phyloP scores from a whole-genome alignment of 371 early-diverging fungal species.

The Rhizopus delemar region DNA sequence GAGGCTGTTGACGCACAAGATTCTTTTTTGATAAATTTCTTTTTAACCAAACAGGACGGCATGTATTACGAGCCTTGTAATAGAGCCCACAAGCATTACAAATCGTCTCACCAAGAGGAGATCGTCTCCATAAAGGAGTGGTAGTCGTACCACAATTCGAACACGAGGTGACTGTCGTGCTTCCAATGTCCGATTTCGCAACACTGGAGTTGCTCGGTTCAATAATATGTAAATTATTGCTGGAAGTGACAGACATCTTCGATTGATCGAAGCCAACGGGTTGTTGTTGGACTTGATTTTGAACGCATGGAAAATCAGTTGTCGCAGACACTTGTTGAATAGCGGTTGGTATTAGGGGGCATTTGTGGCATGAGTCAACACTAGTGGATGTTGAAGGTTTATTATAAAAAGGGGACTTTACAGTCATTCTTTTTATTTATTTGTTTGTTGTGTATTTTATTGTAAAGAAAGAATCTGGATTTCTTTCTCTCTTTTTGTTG shows the following conservation, averaged over 20 bases:
- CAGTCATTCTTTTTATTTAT: conserved; percentile 32
- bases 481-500: too few relatives aligned
- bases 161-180: conserved; percentile 64
- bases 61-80: conserved; percentile 78
- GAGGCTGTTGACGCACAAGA: conserved; percentile 27
- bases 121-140: conserved; percentile 93
- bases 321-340: conserved; percentile 17
- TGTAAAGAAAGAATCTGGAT: too few relatives aligned
- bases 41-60: conserved; percentile 80
- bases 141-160: conserved; percentile 87
- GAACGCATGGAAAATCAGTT: conserved; percentile 10
- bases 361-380: conserved; percentile 56
- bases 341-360: conserved; percentile 36
- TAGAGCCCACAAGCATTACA: conserved; percentile 95
- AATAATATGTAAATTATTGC: conserved; percentile 41
- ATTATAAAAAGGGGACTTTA: conserved; percentile 56
- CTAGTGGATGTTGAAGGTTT: conserved; percentile 56
- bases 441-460: too few relatives aligned
- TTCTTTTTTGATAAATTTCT: conserved; percentile 50
- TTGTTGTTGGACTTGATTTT: conserved; percentile 29
- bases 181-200: conserved; percentile 58
- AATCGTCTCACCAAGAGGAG: conserved; percentile 76
- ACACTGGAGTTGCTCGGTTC: conserved; percentile 62
- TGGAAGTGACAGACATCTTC: conserved; percentile 44
- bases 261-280: conserved; percentile 50